These are phyloP conservation scores for Plasmodium inui DNA, from an alignment of 169 alveolate genomes.

Conservation along the genomic window DNA sequence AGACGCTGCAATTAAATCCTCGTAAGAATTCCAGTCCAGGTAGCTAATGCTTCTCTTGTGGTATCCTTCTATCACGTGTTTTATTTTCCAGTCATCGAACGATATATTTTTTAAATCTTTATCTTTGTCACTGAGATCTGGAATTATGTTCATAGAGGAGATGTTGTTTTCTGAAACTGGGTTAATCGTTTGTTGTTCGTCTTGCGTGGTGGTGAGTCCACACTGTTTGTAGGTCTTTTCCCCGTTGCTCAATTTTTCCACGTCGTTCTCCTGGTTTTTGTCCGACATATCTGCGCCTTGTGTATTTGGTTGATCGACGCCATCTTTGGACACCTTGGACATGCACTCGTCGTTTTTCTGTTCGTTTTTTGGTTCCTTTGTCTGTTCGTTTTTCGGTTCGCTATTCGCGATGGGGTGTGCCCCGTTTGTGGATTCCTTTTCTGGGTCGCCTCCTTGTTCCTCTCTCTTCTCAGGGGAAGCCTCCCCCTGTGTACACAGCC, in stretches of 20 bases:
- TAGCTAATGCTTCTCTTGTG: constrained; percentile 82
- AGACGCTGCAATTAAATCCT: constrained; percentile 56
- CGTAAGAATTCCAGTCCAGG: constrained; percentile 75
- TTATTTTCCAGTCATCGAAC: constrained; percentile 83
- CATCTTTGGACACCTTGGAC: neutral
- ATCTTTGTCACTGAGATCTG: constrained; percentile 10
- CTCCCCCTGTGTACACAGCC: too few species aligned
- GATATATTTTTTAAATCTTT: neutral
- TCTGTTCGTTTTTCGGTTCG: neutral
- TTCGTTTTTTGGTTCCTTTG: neutral
- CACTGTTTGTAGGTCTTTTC: neutral
- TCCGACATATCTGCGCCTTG: neutral
- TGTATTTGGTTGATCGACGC: neutral
- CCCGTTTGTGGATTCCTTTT: neutral
- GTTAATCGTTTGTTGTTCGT: neutral
- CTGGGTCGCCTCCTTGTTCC: neutral
- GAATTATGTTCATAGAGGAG: neutral
- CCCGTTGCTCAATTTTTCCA: neutral
- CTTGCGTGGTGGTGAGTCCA: neutral
- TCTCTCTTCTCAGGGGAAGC: neutral
- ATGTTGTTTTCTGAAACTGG: neutral
- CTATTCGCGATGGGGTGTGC: neutral
- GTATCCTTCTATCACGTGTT: constrained; percentile 75
- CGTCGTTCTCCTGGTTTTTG: neutral
- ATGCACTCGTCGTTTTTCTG: neutral